Evolutionary conservation across 768 basidiomycete genomes (phyloP), one percentile per base, ranked within the genome.

Genomic region (Mycena crocata): DNA sequence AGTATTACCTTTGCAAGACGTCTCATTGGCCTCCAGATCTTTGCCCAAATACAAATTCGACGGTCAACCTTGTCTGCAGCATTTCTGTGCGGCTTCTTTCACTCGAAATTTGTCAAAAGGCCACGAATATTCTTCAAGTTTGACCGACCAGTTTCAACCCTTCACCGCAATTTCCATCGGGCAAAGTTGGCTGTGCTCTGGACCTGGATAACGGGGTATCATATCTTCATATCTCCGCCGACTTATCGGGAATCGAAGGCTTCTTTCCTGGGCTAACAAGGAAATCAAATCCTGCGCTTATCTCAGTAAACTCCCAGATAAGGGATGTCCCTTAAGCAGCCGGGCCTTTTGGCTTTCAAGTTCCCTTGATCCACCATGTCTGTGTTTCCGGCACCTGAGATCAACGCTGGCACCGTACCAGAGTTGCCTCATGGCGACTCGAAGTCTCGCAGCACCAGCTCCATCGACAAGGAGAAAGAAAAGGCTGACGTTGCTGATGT

Each of bases 401-500:
- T 45, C 9, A 12, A 57, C 14, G 49, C 56, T 51, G 49, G 57
- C 26, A 52, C 57, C 40, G 7, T 54, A 17, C 64, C 64, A 51
- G 64, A 58, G 42, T 28, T 65, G 50, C 45, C 57, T n/a, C n/a
- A n/a, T n/a, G n/a, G n/a, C 35, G 55, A 58, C 57, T 63, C 40
- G 24, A 64, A 68, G 54, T 56, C 57, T 28, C 46, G 7, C 23
- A 58, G 57, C 58, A 62, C 30, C 8, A 57, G 30, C 28, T 62
- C 61, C 21, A 42, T 59, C 34, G 58, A 55, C 31, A 69, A 69
- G 46, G 44, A 69, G 34, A 44, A 52, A 19, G 59, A 69, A 40
- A 56, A 61, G 15, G 55, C 59, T 19, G 9, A 23, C 5, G 31
- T 50, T 45, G 54, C 71, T 12, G 69, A 68, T 10, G 70, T n/a